These are phyloP conservation scores for Ceratocystis eucalypticola DNA, from an alignment of 2,329 filamentous ascomycete species.

Conservation along the genomic window DNA sequence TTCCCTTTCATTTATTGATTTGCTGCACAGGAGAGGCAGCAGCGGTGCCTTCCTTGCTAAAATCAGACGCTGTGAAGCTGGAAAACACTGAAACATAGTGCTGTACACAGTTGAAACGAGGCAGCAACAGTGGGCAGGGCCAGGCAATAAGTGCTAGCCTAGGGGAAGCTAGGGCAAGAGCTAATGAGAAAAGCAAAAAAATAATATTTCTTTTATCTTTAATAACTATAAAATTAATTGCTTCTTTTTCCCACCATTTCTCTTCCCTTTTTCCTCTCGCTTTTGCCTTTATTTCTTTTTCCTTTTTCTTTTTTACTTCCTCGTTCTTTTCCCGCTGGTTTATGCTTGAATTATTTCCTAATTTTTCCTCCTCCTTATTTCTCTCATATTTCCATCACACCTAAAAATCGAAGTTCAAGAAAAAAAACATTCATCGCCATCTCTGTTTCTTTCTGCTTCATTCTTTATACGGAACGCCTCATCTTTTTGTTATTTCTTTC, in stretches of 20 bases:
- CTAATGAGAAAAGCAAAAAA: neutral
- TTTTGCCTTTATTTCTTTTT: neutral
- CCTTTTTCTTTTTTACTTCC: slow-evolving; percentile 14
- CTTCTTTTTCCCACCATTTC: neutral
- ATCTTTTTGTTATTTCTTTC: neutral
- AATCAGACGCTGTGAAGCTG: neutral
- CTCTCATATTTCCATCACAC: neutral
- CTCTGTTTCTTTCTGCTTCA: slow-evolving; percentile 4
- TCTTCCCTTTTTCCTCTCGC: neutral
- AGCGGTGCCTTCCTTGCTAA: too few species aligned
- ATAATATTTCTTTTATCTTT: neutral
- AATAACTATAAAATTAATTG: neutral
- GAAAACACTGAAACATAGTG: neutral
- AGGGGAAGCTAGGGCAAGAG: too few species aligned
- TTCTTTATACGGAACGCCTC: neutral
- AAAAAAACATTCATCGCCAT: neutral
- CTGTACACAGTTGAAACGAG: neutral
- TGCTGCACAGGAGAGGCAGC: neutral
- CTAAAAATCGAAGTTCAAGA: neutral
- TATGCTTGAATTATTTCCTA: neutral
- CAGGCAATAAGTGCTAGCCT: too few species aligned
- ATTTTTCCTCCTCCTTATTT: slow-evolving; percentile 8
- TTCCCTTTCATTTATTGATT: neutral
- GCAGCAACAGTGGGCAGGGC: too few species aligned
- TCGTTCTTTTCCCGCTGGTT: slow-evolving; percentile 9